A percentile compares a stretch with the other conserved stretches of the same genome.
Evolutionary conservation across 352 stramenopile species (phyloP).

Genomic region (Globisporangium radiosum): DNA sequence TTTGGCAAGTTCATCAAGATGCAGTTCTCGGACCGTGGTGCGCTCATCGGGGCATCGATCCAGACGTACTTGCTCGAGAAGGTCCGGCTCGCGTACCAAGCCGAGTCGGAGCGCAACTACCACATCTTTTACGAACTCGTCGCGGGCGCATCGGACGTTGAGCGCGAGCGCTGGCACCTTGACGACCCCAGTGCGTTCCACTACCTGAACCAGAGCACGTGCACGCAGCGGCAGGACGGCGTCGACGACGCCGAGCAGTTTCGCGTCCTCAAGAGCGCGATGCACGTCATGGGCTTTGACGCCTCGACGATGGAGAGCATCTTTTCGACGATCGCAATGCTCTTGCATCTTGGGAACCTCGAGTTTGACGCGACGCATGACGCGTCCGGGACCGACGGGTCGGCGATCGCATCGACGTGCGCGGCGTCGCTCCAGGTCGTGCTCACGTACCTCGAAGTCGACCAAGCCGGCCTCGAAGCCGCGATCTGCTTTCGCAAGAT

Average conservation of each 20-base stretch:
- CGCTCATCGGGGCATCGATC: conserved; percentile 88
- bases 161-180: conserved; percentile 63
- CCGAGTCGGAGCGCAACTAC: conserved; percentile 92
- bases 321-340: conserved; percentile 84
- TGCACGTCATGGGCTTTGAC: conserved; percentile 85
- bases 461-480: conserved; percentile 79
- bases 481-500: conserved; percentile 91
- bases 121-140: conserved; percentile 96
- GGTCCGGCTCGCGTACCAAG: conserved; percentile 91
- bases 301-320: conserved; percentile 88
- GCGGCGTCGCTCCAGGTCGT: conserved; percentile 71
- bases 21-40: conserved; percentile 77
- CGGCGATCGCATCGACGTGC: conserved; percentile 43
- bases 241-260: conserved; percentile 90
- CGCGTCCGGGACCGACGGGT: conserved; percentile 60
- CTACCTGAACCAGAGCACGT: conserved; percentile 89
- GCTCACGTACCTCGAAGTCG: conserved; percentile 85
- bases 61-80: conserved; percentile 97
- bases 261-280: conserved; percentile 57
- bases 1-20: conserved; percentile 99
- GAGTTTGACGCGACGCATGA: conserved; percentile 75
- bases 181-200: conserved; percentile 66
- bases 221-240: conserved; percentile 75
- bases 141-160: conserved; percentile 49
- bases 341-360: conserved; percentile 95